phyloP scores from a whole-genome alignment of 257 asterid species.

The Coffea canephora region DNA sequence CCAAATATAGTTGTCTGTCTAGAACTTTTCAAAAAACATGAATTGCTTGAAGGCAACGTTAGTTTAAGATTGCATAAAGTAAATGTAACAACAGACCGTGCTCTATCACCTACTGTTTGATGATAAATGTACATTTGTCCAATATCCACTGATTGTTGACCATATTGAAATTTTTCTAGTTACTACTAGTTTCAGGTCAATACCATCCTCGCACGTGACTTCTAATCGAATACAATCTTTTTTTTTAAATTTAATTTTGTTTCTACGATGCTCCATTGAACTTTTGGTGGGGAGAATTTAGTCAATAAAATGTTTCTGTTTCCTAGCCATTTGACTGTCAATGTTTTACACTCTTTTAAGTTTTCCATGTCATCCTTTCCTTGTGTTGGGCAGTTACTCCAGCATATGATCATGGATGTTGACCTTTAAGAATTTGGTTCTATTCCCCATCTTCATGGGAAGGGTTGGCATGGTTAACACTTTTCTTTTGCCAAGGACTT shows the following conservation, averaged over 20 bases:
- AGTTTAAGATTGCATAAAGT: background rate
- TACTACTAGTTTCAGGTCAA: background rate
- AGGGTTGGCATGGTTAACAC: too few species aligned
- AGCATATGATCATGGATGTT: background rate
- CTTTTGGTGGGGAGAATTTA: background rate
- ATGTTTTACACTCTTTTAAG: background rate
- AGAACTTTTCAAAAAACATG: too few species aligned
- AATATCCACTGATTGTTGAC: background rate
- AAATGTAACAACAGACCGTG: too few species aligned
- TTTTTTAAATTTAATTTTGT: background rate
- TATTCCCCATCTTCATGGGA: background rate
- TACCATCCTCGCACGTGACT: background rate
- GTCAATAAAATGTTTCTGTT: background rate
- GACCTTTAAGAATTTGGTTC: background rate
- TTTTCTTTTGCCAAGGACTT: too few species aligned
- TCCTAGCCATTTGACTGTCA: background rate
- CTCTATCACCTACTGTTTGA: background rate
- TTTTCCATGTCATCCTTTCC: background rate
- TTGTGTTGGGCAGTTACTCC: background rate
- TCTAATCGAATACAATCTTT: background rate
- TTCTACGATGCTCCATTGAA: background rate
- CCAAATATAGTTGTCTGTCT: background rate
- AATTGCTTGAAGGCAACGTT: too few species aligned
- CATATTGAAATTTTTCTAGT: background rate
- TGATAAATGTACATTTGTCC: background rate